phyloP scores from a whole-genome alignment of 192 early-diverging fungal genomes.

The Backusella morwellensis region DNA sequence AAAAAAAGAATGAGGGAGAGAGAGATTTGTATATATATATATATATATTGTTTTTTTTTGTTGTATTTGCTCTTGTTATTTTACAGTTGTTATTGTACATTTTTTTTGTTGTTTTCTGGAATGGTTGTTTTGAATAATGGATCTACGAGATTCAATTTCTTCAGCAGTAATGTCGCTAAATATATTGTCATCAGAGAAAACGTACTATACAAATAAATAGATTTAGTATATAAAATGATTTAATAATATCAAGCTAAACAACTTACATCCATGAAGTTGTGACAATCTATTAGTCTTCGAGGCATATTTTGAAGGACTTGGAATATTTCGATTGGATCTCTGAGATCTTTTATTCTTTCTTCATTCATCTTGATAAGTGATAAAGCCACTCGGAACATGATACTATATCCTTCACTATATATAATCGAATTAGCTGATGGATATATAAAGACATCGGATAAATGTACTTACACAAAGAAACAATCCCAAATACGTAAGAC shows the following conservation, averaged over 20 bases:
- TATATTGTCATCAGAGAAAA: slow-evolving; percentile 4
- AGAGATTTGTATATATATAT: not conserved
- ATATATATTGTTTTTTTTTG: not conserved
- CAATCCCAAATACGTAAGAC: slow-evolving; percentile 64
- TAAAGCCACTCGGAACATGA: slow-evolving; percentile 69
- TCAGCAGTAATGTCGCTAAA: not conserved
- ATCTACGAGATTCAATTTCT: not conserved
- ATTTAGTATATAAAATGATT: not conserved
- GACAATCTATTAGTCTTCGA: slow-evolving; percentile 56
- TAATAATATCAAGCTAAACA: not conserved
- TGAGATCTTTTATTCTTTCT: slow-evolving; percentile 49
- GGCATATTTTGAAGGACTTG: slow-evolving; percentile 58
- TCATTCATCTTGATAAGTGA: slow-evolving; percentile 68
- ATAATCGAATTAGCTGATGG: not conserved
- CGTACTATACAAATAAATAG: slow-evolving; percentile 1
- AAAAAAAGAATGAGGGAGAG: not conserved
- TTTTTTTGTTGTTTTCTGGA: not conserved
- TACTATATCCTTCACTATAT: slow-evolving; percentile 54
- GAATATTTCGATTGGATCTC: slow-evolving; percentile 57
- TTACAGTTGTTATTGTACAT: slow-evolving; percentile 2
- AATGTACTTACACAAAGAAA: slow-evolving; percentile 45
- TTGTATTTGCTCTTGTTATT: not conserved
- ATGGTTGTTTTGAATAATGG: not conserved
- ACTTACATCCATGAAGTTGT: slow-evolving; percentile 51
- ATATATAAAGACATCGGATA: not conserved